Evolutionary conservation across 2,329 filamentous ascomycete species (phyloP), one percentile per base, ranked within the genome.

Genomic region (Hypoxylon sp.): DNA sequence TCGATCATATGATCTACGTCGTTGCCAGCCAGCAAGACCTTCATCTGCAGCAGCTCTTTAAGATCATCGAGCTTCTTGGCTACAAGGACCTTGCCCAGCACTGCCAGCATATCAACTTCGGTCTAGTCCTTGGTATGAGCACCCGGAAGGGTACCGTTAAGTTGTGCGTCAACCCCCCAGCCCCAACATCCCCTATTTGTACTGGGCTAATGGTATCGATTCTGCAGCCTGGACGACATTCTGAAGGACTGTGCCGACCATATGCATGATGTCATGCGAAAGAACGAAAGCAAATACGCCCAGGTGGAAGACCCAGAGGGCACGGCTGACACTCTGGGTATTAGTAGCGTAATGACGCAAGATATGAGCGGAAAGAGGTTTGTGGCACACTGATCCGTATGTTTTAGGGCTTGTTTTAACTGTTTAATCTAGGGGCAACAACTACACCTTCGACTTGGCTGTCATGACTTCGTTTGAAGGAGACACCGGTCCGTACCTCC

Each of bases 201-300:
- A 4, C n/a, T 13, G n/a, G 35, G 17, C 58, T 64, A 49, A 62
- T 38, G 2, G 4, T 27, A 18, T 2, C 35, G 26, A 33, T 18
- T 15, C 15, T 13, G 3, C 21, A 64, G 61, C 62, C 73, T 86
- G 62, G 81, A 72, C 68, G 88, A 90, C 66, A 91, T 92, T 67
- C 80, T 93, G 55, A 81, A 84, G 35, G 90, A 93, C 67, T 92
- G 96, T 6, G 88, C 86, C 69, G 94, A 97, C 52, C 91, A 93
- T 77, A 99, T 99, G 95, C 94, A 98, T 81, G 91, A 97, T 60
- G 91, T 96, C 48, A 99, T 99, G 95, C 86, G 81, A 76, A 89
- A 89, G 79, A 98, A 98, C 75, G 83, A 90, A 69, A 82, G 84
- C 71, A 99, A 99, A 81, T 99, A 98, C 76, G 79, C 86, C 54